Evolutionary conservation across 441 rosid genomes (phyloP), one percentile per base, ranked within the genome.

Genomic region (Omphalea diandra): DNA sequence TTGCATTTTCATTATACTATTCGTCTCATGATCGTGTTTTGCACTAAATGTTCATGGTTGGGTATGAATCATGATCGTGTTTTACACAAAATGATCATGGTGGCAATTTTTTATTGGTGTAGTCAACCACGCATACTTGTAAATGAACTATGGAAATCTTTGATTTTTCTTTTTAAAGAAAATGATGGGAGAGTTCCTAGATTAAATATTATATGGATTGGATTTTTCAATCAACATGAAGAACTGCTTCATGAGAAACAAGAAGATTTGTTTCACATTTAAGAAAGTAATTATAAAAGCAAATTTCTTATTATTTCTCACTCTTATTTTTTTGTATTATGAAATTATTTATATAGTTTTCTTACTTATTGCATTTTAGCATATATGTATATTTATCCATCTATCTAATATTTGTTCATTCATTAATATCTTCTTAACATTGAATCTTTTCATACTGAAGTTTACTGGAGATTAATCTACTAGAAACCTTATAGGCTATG

Each of bases 401-500:
- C 20, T 36, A 14, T 36, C 18, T 15, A 36, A 41, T n/a, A 18
- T 60, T 29, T 36, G 47, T n/a, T 60, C 1, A 9, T 20, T 32
- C 5, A 0, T 59, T 18, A 26, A 7, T 61, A 61, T 17, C 5
- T 60, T 20, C 27, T 9, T 10, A 1, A 22, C 0, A 61, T 7
- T 61, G 41, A 38, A 36, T 20, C 17, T 40, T 12, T 60, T 61
- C 17, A 5, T 38, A 38, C 47, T 61, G 65, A 38, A 38, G 64
- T 35, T 60, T 60, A 14, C 15, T 36, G 64, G 65, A 60, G 18
- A 35, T 36, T 60, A 60, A 33, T 60, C 2, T 60, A 22, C 40
- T 38, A 10, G 17, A 4, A 40, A 20, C 8, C 49, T 9, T 56
- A 22, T 60, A 76, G 79, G 69, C 57, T 62, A 6, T 54, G 18